These are phyloP conservation scores for Cytospora chrysosperma DNA, from an alignment of 2,329 filamentous ascomycete genomes.

Conservation along the genomic window DNA sequence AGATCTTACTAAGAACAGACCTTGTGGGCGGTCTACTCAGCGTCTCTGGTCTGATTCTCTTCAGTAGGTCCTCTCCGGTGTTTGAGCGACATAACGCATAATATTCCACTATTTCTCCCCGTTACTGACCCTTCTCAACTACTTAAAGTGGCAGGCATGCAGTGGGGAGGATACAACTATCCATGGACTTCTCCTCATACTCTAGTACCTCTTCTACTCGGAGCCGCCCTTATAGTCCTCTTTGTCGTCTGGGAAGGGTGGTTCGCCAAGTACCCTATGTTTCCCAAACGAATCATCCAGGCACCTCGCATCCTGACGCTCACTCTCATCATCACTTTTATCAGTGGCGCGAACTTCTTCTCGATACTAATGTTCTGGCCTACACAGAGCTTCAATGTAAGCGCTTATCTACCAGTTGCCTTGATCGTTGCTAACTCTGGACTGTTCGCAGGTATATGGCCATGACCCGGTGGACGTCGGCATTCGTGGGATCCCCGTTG, in stretches of 20 bases:
- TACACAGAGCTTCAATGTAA: constrained; percentile 61
- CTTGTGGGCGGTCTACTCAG: constrained; percentile 50
- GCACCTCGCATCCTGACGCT: constrained; percentile 50
- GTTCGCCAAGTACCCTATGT: constrained; percentile 43
- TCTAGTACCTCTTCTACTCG: constrained; percentile 41
- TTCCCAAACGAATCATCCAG: constrained; percentile 40
- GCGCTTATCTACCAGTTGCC: neutral
- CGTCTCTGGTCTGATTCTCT: constrained; percentile 48
- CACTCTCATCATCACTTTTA: constrained; percentile 57
- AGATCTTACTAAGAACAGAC: constrained; percentile 48
- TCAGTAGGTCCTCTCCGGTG: constrained; percentile 29
- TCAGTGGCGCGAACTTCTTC: constrained; percentile 60
- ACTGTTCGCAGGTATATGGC: constrained; percentile 42
- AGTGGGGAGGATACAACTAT: constrained; percentile 40
- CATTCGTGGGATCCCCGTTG: constrained; percentile 63
- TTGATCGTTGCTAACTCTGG: neutral
- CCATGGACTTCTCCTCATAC: constrained; percentile 39
- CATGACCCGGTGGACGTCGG: constrained; percentile 64
- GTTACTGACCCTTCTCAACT: neutral
- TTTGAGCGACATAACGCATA: neutral
- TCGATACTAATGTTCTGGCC: constrained; percentile 60
- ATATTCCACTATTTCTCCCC: neutral
- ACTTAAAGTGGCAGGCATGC: constrained; percentile 43
- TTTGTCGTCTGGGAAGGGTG: constrained; percentile 39
- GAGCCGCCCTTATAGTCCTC: constrained; percentile 37